A percentile compares a stretch with the other conserved stretches of the same genome.
phyloP scores from a whole-genome alignment of 2,329 filamentous ascomycete species.

The Paracoccidioides lutzii region DNA sequence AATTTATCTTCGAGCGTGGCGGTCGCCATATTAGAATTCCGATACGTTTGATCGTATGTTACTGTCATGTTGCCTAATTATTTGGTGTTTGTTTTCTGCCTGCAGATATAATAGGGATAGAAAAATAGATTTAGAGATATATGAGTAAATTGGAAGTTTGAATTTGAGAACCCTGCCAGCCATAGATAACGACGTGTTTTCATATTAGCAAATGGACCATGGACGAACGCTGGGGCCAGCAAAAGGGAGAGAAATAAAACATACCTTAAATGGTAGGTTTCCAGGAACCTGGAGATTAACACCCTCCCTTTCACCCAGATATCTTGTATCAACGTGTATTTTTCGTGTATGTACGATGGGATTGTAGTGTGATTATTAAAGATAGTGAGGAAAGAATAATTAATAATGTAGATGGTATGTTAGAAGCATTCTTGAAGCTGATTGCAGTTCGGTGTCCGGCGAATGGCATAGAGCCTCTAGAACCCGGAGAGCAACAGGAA shows the following conservation, averaged over 20 bases:
- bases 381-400: not conserved
- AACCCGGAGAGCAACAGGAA: not conserved
- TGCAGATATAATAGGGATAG: constrained; percentile 22
- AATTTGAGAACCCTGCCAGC: not conserved
- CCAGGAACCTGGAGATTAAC: not conserved
- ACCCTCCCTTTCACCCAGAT: not conserved
- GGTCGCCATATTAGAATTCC: constrained; percentile 42
- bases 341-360: not conserved
- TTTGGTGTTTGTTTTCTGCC: constrained; percentile 20
- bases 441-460: not conserved
- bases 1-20: constrained; percentile 72
- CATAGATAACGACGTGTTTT: not conserved
- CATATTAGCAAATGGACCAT: not conserved
- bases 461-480: not conserved
- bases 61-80: constrained; percentile 54
- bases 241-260: not conserved
- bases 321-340: not conserved
- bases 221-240: not conserved
- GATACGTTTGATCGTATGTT: constrained; percentile 58
- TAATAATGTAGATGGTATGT: not conserved
- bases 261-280: not conserved
- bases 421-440: not conserved
- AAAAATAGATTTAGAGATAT: not conserved
- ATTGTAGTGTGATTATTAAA: not conserved
- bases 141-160: not conserved